Conservation (phyloP, 148 eudicot genomes). For the Persicaria tinctoria region DNA sequence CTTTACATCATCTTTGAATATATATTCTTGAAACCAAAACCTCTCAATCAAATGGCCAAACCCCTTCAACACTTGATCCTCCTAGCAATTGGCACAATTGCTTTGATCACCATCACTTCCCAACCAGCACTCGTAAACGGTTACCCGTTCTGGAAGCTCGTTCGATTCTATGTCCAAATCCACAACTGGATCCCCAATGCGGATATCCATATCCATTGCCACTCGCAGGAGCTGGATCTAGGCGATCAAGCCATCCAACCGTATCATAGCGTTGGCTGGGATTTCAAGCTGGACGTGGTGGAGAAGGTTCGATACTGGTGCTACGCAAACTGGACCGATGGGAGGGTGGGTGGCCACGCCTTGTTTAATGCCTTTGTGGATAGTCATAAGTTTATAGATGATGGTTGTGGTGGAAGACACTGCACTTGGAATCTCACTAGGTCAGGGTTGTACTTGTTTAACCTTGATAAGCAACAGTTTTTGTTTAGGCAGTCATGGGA, state of each 20-base stretch:
- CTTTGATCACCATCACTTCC: neutral
- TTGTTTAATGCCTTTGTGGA: neutral
- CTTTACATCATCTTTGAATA: neutral
- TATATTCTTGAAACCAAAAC: neutral
- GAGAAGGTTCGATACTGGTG: neutral
- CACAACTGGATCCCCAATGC: neutral
- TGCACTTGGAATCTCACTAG: neutral
- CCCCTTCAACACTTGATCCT: neutral
- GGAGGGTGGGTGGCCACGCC: neutral
- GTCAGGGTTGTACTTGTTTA: neutral
- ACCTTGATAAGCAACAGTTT: neutral
- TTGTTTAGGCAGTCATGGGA: neutral
- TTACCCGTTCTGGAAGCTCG: neutral
- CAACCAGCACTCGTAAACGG: neutral
- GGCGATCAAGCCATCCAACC: neutral
- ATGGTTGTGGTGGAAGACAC: neutral
- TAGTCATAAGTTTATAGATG: neutral
- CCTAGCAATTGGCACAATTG: neutral
- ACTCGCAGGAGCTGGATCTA: neutral
- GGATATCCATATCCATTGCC: neutral
- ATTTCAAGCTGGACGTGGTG: neutral
- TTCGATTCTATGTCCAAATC: neutral
- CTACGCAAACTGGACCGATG: neutral
- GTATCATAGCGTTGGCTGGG: neutral
- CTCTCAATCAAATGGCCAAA: neutral